phyloP scores from a whole-genome alignment of 441 rosid species.

The Populus hybrid region DNA sequence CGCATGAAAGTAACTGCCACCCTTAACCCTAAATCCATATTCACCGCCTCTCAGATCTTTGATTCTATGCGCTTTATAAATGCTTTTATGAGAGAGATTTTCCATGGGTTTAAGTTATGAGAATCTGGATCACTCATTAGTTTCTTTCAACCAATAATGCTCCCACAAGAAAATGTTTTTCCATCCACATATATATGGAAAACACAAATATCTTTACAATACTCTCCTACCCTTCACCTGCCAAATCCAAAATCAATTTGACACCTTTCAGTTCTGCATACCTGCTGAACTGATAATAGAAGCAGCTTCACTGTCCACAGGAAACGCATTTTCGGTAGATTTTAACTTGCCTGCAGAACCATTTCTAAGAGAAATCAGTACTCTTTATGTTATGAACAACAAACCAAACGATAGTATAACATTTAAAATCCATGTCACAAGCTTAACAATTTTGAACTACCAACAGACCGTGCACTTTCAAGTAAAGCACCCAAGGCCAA shows the following conservation, averaged over 20 bases:
- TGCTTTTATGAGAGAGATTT: not conserved
- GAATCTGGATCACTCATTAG: not conserved
- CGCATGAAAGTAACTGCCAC: not conserved
- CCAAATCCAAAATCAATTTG: constrained; percentile 2
- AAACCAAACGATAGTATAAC: not conserved
- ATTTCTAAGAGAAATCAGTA: constrained; percentile 13
- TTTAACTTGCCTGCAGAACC: constrained; percentile 42
- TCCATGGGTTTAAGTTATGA: not conserved
- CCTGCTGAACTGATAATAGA: constrained; percentile 33
- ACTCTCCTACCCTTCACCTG: constrained; percentile 3
- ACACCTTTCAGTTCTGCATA: constrained; percentile 18
- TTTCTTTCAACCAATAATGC: not conserved
- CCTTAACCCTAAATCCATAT: not conserved
- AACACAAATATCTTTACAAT: not conserved
- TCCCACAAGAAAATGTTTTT: not conserved
- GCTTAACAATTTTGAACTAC: not conserved
- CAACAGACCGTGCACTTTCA: not conserved
- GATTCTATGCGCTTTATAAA: not conserved
- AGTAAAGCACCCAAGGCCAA: no score
- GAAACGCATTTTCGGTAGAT: constrained; percentile 16
- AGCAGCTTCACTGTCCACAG: constrained; percentile 26
- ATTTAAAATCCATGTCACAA: not conserved
- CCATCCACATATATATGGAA: not conserved
- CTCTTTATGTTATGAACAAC: not conserved
- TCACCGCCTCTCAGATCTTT: not conserved